These are phyloP conservation scores for Arabidopsis arenosa DNA, from an alignment of 345 rosid species.

Conservation along the genomic window DNA sequence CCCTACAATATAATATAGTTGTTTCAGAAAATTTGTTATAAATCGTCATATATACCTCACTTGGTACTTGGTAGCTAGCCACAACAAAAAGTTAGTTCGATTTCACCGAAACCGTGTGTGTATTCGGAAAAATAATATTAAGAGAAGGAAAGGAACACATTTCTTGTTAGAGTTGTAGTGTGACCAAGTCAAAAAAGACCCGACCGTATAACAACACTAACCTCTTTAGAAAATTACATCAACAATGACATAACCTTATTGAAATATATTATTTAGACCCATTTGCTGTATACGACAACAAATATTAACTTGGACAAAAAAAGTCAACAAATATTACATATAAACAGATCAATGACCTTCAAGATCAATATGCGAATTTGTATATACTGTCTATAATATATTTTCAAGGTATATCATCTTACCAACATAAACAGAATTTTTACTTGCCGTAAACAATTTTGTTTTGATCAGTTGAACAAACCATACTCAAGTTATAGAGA, in stretches of 20 bases:
- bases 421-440: background rate
- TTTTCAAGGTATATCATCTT: slow-evolving; percentile 9
- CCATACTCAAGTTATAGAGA: background rate
- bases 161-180: slow-evolving; percentile 41
- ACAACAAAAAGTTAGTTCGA: background rate
- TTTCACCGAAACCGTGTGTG: slow-evolving; percentile 28
- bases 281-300: slow-evolving; percentile 15
- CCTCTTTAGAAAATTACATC: slow-evolving; percentile 29
- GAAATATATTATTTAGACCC: slow-evolving; percentile 1
- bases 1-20: background rate
- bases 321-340: slow-evolving; percentile 15
- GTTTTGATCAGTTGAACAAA: slow-evolving; percentile 11
- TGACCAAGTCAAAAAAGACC: slow-evolving; percentile 36
- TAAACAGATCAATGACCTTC: background rate
- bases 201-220: slow-evolving; percentile 35
- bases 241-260: slow-evolving; percentile 30
- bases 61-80: background rate
- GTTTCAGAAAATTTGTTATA: background rate
- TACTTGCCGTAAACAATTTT: background rate
- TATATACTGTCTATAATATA: background rate
- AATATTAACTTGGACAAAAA: slow-evolving; percentile 1
- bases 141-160: background rate
- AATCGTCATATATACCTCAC: background rate
- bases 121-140: background rate
- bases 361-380: background rate